Conservation (phyloP, 352 stramenopile genomes). For the Saprolegnia parasitica region DNA sequence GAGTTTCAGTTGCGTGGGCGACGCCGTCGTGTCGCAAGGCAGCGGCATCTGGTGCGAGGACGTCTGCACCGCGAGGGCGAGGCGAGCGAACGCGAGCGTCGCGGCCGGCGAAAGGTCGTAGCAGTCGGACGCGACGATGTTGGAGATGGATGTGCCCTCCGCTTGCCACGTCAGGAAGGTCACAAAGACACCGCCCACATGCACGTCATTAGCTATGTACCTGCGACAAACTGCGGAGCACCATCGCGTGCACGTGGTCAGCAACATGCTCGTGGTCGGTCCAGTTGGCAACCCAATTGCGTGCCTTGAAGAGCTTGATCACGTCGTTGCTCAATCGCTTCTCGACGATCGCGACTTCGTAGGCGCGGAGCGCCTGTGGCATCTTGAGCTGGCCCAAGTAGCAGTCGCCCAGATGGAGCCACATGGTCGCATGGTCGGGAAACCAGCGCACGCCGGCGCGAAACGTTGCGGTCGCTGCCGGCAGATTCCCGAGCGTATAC, state of each 20-base stretch:
- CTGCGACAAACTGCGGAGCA: slow-evolving; percentile 32
- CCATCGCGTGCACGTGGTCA: slow-evolving; percentile 33
- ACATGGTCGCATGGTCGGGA: slow-evolving; percentile 42
- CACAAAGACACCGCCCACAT: slow-evolving; percentile 25
- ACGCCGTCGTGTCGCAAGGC: background rate
- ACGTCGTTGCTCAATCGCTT: slow-evolving; percentile 37
- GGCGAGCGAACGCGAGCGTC: background rate
- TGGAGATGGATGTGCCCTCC: slow-evolving; percentile 34
- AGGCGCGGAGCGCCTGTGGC: slow-evolving; percentile 38
- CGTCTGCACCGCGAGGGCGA: background rate
- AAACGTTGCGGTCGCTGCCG: slow-evolving; percentile 56
- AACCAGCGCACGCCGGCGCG: slow-evolving; percentile 49
- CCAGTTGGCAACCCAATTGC: slow-evolving; percentile 70
- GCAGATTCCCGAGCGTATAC: slow-evolving; percentile 60
- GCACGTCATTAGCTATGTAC: background rate
- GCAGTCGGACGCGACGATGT: slow-evolving; percentile 29
- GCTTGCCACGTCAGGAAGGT: slow-evolving; percentile 7
- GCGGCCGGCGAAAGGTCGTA: background rate
- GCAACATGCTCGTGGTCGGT: slow-evolving; percentile 47
- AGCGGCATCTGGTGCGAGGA: slow-evolving; percentile 21
- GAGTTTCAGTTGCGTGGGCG: background rate
- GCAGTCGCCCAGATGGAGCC: slow-evolving; percentile 64
- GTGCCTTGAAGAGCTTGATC: slow-evolving; percentile 53
- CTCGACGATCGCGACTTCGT: slow-evolving; percentile 47
- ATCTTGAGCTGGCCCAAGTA: slow-evolving; percentile 56